Evolutionary conservation across 2,329 filamentous ascomycete genomes (phyloP).

Genomic region (Venturia oleaginea): DNA sequence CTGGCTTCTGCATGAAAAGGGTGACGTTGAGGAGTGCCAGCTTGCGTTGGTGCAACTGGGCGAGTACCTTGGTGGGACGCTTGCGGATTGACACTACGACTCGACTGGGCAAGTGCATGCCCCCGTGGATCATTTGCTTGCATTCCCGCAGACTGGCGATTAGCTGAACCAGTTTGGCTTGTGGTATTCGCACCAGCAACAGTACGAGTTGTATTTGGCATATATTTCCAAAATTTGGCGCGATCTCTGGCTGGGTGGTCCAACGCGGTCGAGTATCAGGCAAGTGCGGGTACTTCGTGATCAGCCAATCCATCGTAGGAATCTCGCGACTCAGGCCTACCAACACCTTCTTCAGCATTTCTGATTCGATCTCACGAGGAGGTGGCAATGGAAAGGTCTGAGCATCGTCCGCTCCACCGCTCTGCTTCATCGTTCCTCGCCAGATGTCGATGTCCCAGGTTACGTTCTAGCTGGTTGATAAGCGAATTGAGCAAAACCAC

Average conservation of each 20-base stretch:
- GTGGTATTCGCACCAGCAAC: background rate
- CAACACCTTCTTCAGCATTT: background rate
- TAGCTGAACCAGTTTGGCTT: background rate
- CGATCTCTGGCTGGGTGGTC: background rate
- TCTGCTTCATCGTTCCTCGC: constrained; percentile 2
- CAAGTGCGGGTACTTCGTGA: background rate
- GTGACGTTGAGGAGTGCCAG: background rate
- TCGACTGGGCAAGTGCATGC: background rate
- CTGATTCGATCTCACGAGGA: background rate
- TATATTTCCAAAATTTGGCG: background rate
- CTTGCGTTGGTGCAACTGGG: background rate
- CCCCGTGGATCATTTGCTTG: background rate
- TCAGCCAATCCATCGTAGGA: background rate
- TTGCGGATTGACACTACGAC: background rate
- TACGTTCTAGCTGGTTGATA: background rate
- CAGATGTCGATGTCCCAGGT: constrained; percentile 2
- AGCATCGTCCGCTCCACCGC: background rate
- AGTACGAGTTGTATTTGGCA: background rate
- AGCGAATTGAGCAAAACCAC: background rate
- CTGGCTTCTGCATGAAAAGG: background rate
- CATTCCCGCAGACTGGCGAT: background rate
- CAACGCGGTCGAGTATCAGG: background rate
- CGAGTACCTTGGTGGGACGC: background rate
- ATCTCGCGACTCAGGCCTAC: background rate
- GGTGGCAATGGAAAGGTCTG: background rate